These are phyloP conservation scores for Colletotrichum tropicale DNA, from an alignment of 2,329 filamentous ascomycete species.

Conservation along the genomic window DNA sequence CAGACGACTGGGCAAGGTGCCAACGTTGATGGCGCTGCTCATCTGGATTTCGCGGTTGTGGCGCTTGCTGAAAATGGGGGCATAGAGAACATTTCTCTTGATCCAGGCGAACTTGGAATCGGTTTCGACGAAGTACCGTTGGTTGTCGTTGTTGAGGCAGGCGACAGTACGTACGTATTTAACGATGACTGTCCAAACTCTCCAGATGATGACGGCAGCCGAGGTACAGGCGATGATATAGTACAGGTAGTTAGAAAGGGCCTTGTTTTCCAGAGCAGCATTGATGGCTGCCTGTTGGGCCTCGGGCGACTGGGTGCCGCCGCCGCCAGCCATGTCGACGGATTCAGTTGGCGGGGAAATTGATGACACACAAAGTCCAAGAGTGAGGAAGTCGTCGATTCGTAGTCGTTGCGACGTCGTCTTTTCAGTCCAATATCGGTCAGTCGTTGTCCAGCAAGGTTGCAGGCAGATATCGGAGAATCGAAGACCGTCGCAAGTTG, in stretches of 20 bases:
- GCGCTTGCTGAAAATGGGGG: conserved; percentile 67
- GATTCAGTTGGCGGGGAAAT: background rate
- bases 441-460: background rate
- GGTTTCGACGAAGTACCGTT: conserved; percentile 76
- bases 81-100: conserved; percentile 69
- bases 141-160: conserved; percentile 78
- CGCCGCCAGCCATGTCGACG: conserved; percentile 10
- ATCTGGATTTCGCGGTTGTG: conserved; percentile 72
- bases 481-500: background rate
- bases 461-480: background rate
- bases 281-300: conserved; percentile 26
- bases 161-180: conserved; percentile 76
- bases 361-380: background rate
- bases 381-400: background rate
- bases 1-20: conserved; percentile 70
- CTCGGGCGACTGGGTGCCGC: conserved; percentile 24
- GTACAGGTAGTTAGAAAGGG: conserved; percentile 65
- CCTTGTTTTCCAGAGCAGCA: conserved; percentile 49
- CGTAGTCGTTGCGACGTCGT: background rate
- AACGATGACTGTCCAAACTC: conserved; percentile 62
- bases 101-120: conserved; percentile 59
- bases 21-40: conserved; percentile 63
- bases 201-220: conserved; percentile 69
- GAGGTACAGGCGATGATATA: conserved; percentile 69
- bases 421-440: background rate